Conservation (phyloP, 2,329 filamentous ascomycete species). For the Byssothecium circinans region DNA sequence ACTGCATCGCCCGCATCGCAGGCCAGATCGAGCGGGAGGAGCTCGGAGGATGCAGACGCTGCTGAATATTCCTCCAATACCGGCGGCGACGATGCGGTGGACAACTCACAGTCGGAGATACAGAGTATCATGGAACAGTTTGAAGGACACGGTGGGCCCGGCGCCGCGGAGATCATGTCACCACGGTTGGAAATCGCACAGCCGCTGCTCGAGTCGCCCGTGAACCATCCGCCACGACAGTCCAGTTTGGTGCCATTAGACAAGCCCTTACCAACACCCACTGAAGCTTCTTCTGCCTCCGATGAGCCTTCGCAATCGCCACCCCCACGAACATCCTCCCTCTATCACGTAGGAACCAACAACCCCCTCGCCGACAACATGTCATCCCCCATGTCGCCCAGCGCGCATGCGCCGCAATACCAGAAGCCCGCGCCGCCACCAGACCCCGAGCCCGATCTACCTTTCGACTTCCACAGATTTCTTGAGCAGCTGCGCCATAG, state of each 20-base stretch:
- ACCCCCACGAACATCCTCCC: slow-evolving; percentile 25
- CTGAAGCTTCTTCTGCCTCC: slow-evolving; percentile 27
- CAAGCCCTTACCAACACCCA: slow-evolving; percentile 36
- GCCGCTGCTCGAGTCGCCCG: slow-evolving; percentile 68
- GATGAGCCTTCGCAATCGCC: slow-evolving; percentile 26
- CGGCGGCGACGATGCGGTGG: slow-evolving; percentile 42
- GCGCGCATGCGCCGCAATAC: slow-evolving; percentile 53
- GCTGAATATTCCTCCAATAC: slow-evolving; percentile 54
- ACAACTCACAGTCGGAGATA: slow-evolving; percentile 79
- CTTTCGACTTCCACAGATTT: slow-evolving; percentile 97
- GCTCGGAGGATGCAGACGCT: slow-evolving; percentile 39
- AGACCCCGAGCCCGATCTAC: slow-evolving; percentile 73
- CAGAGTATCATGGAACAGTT: slow-evolving; percentile 99
- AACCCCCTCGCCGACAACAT: slow-evolving; percentile 32
- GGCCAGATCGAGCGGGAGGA: too few relatives aligned
- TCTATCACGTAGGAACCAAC: slow-evolving; percentile 39
- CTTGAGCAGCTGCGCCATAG: slow-evolving; percentile 93
- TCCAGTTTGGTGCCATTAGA: slow-evolving; percentile 80
- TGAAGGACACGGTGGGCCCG: slow-evolving; percentile 70
- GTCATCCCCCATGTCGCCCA: slow-evolving; percentile 29
- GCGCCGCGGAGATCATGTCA: slow-evolving; percentile 86
- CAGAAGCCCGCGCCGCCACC: slow-evolving; percentile 59
- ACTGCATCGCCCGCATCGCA: slow-evolving; percentile 36
- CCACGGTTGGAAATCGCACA: slow-evolving; percentile 81
- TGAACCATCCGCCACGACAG: slow-evolving; percentile 76